Evolutionary conservation across 2,329 filamentous ascomycete species (phyloP), one percentile per base, ranked within the genome.

Genomic region (Huntiella decipiens): DNA sequence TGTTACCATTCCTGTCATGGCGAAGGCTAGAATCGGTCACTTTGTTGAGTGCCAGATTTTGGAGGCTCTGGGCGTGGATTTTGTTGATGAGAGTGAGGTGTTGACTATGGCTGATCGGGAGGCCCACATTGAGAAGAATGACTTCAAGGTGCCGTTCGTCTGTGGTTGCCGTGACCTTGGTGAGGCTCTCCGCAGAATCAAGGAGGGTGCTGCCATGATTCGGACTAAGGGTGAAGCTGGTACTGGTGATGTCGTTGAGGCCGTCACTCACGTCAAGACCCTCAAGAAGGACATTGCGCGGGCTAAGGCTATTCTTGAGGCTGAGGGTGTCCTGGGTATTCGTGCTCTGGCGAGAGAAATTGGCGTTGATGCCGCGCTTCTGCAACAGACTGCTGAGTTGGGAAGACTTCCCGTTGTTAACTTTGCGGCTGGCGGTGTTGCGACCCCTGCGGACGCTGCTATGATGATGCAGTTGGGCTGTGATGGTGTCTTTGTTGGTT

Each of bases 1-100:
- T 36, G 91, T 96, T 40, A 96, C 88, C 45, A 95, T 96, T 56
- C 91, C 91, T 55, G 91, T 98, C 63, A 96, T 98, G 91, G 91
- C 91, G 52, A 98, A 98, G 68, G 88, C 88, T 17, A 77, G 91
- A 59, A 98, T 96, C 60, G 91, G 91, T 34, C 91, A 98, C 67
- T 87, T 95, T 55, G 88, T 95, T 56, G 91, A 98, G 69, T 95
- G 87, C 68, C 88, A 88, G 79, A 92, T 98, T 65, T 82, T 98
- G 58, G 83, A 96, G 71, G 77, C 84, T 48, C 78, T 96, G 46
- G 87, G 84, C 51, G 82, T 96, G 56, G 91, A 98, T 69, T 98
- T 94, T 69, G 91, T 98, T 55, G 87, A 98, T 64, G 91, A 98
- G 68, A 87, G 80, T 62, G 91, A 98, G 74, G 91, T 98, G 45